Conservation (phyloP, 441 rosid genomes). For the Adansonia grandidieri region DNA sequence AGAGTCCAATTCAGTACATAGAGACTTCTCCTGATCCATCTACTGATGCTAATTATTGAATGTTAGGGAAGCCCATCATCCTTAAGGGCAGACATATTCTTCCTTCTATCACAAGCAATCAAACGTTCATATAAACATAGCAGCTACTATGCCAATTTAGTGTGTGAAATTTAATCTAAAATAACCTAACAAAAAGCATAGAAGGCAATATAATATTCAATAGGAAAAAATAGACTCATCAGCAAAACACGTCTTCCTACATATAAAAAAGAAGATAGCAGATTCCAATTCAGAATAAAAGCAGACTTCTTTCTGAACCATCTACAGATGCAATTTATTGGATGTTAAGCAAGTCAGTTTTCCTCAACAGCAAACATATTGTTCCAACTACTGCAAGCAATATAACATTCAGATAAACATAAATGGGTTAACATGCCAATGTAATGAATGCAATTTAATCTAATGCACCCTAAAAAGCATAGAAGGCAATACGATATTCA, state of each 20-base stretch:
- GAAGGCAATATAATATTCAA: background rate
- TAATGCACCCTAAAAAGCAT: background rate
- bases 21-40: conserved; percentile 6
- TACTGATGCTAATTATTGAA: background rate
- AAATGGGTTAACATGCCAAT: background rate
- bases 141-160: background rate
- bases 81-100: background rate
- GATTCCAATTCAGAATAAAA: background rate
- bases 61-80: background rate
- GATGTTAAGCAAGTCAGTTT: background rate
- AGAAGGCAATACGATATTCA: background rate
- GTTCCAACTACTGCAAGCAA: background rate
- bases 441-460: background rate
- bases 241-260: background rate
- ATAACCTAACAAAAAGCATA: background rate
- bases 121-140: background rate
- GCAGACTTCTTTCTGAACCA: background rate
- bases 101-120: background rate
- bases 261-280: too few relatives aligned
- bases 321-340: background rate
- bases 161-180: background rate
- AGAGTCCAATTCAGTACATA: background rate
- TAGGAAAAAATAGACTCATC: background rate
- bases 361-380: background rate
- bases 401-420: background rate